Evolutionary conservation across 257 asterid genomes (phyloP).

Genomic region (Lithospermum erythrorhizon): DNA sequence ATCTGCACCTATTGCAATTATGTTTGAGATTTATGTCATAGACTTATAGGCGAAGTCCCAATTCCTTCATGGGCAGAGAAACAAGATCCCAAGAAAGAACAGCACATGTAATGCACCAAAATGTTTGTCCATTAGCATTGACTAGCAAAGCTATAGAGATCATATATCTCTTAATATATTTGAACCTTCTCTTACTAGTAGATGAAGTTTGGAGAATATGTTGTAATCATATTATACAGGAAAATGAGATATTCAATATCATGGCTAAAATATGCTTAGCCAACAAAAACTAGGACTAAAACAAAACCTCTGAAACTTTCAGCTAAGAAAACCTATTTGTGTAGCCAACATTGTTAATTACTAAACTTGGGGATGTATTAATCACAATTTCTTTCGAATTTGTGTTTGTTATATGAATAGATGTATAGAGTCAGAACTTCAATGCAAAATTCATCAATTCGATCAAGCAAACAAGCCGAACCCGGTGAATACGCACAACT

Average conservation of each 20-base stretch:
- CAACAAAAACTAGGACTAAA: constrained; percentile 30
- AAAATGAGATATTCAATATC: constrained; percentile 34
- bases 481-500: too few relatives aligned
- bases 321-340: constrained; percentile 15
- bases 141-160: too few relatives aligned
- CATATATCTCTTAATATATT: too few relatives aligned
- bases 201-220: constrained; percentile 69
- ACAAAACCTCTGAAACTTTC: constrained; percentile 14
- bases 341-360: too few relatives aligned
- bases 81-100: constrained; percentile 64
- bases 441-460: too few relatives aligned
- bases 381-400: too few relatives aligned
- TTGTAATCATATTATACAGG: constrained; percentile 31
- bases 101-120: constrained; percentile 31
- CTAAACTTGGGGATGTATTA: too few relatives aligned
- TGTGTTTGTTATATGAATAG: too few relatives aligned
- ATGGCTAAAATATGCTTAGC: constrained; percentile 45
- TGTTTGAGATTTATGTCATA: background rate
- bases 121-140: background rate
- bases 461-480: too few relatives aligned
- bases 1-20: too few relatives aligned
- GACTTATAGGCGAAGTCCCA: constrained; percentile 48
- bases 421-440: too few relatives aligned
- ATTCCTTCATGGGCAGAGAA: constrained; percentile 34
- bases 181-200: constrained; percentile 25